Conservation (phyloP, 768 basidiomycete genomes). For the Harrya chromipes region DNA sequence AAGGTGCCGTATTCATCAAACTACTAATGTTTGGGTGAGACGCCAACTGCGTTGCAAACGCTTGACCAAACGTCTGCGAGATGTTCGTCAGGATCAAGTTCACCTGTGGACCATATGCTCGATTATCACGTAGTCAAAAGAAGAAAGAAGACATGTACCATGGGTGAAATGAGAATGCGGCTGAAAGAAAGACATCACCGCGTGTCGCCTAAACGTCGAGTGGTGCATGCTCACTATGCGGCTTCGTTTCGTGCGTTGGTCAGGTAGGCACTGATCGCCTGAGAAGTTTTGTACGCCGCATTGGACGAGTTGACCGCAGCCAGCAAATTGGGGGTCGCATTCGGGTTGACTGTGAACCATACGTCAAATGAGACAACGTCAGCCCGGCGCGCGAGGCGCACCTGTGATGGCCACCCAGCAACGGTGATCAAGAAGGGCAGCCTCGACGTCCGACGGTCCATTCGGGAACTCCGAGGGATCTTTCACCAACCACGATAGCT, state of each 20-base stretch:
- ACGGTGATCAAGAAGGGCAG: constrained; percentile 46
- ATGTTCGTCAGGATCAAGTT: constrained; percentile 35
- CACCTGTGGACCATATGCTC: constrained; percentile 15
- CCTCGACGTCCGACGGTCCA: constrained; percentile 41
- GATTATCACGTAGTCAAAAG: background rate
- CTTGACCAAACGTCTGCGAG: constrained; percentile 34
- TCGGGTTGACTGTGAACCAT: constrained; percentile 37
- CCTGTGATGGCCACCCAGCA: constrained; percentile 56
- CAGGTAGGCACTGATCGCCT: constrained; percentile 47
- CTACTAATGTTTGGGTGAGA: constrained; percentile 26
- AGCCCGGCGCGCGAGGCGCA: constrained; percentile 26
- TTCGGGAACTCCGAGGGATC: constrained; percentile 43
- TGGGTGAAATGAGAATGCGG: constrained; percentile 14
- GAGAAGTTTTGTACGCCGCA: constrained; percentile 44
- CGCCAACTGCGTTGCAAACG: constrained; percentile 32
- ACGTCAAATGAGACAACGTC: background rate
- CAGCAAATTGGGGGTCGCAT: constrained; percentile 37
- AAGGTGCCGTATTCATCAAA: constrained; percentile 46
- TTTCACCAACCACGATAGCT: constrained; percentile 46
- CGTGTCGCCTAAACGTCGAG: background rate
- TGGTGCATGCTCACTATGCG: constrained; percentile 45
- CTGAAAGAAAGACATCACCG: constrained; percentile 14
- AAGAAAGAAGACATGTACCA: constrained; percentile 1
- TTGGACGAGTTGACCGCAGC: constrained; percentile 39
- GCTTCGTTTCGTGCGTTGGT: constrained; percentile 56